phyloP scores from a whole-genome alignment of 2,329 filamentous ascomycete species.

The Cladophialophora carrionii region DNA sequence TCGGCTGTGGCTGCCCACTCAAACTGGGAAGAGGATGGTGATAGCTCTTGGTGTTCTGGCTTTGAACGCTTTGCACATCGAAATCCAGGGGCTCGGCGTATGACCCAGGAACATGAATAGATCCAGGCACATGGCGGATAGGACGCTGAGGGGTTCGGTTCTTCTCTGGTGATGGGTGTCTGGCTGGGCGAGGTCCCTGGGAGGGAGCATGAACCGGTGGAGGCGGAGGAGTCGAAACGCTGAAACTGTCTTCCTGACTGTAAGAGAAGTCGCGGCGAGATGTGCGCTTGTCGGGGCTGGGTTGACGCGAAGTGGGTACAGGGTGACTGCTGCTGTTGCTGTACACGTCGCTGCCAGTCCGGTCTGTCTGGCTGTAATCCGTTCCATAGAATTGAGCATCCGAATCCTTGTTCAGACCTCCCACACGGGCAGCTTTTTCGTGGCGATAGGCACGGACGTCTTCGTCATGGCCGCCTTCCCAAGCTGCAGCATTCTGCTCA shows the following conservation, averaged over 20 bases:
- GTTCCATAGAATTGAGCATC: constrained; percentile 85
- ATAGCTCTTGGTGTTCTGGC: constrained; percentile 56
- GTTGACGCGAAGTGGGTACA: constrained; percentile 21
- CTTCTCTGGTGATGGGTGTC: constrained; percentile 31
- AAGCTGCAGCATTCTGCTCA: constrained; percentile 45
- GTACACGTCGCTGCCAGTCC: constrained; percentile 40
- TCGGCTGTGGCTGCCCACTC: constrained; percentile 28
- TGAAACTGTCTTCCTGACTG: constrained; percentile 34
- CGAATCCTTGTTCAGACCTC: constrained; percentile 80
- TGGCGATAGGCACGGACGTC: constrained; percentile 82
- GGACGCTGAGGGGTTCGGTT: constrained; percentile 28
- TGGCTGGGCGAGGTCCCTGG: constrained; percentile 27
- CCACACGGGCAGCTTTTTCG: constrained; percentile 83
- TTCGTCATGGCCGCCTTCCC: constrained; percentile 65
- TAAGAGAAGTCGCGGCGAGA: constrained; percentile 38
- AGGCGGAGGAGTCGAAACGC: constrained; percentile 23
- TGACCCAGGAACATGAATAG: constrained; percentile 42
- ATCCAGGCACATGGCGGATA: constrained; percentile 42
- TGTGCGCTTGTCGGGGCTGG: constrained; percentile 33
- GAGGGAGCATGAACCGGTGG: constrained; percentile 15
- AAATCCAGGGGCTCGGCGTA: constrained; percentile 48
- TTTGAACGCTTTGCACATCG: constrained; percentile 45
- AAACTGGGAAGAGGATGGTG: constrained; percentile 61
- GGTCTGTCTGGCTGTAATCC: constrained; percentile 66
- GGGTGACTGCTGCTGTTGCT: constrained; percentile 43